These are phyloP conservation scores for Neohortaea acidophila DNA, from an alignment of 495 filamentous ascomycete genomes.

Conservation along the genomic window DNA sequence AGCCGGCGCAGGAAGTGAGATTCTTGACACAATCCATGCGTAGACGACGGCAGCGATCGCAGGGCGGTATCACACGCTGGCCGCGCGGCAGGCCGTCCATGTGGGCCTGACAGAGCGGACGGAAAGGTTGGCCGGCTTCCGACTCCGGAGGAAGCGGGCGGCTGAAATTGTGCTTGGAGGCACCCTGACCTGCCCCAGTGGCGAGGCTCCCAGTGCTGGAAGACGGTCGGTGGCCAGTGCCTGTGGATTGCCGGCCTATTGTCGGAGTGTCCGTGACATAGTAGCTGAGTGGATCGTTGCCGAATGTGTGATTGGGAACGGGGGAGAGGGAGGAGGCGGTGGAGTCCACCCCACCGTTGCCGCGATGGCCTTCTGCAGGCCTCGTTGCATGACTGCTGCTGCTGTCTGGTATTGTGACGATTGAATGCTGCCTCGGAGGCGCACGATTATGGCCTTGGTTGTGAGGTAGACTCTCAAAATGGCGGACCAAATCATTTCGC, in stretches of 20 bases:
- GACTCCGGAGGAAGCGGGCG: constrained; percentile 13
- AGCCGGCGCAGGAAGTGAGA: constrained; percentile 68
- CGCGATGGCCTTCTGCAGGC: too few relatives aligned
- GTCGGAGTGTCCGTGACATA: constrained; percentile 5
- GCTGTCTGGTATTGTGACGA: background rate
- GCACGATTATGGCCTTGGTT: constrained; percentile 10
- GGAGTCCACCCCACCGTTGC: background rate
- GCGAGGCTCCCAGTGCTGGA: background rate
- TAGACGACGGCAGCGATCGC: constrained; percentile 65
- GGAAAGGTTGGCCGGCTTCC: constrained; percentile 14
- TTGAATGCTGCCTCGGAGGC: constrained; percentile 10
- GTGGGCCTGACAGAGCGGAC: constrained; percentile 16
- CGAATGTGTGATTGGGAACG: constrained; percentile 4
- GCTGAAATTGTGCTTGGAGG: constrained; percentile 17
- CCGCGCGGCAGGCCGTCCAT: constrained; percentile 64
- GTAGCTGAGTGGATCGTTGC: constrained; percentile 10
- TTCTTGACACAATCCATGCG: constrained; percentile 75
- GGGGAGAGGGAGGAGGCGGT: constrained; percentile 13
- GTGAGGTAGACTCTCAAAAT: constrained; percentile 17
- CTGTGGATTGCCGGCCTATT: background rate
- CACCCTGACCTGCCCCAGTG: background rate
- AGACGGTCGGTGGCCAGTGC: constrained; percentile 5
- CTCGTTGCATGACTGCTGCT: too few relatives aligned
- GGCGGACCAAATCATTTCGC: constrained; percentile 9
- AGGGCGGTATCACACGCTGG: constrained; percentile 59